These are phyloP conservation scores for Penicillium polonicum DNA, from an alignment of 2,329 filamentous ascomycete genomes.

Conservation along the genomic window DNA sequence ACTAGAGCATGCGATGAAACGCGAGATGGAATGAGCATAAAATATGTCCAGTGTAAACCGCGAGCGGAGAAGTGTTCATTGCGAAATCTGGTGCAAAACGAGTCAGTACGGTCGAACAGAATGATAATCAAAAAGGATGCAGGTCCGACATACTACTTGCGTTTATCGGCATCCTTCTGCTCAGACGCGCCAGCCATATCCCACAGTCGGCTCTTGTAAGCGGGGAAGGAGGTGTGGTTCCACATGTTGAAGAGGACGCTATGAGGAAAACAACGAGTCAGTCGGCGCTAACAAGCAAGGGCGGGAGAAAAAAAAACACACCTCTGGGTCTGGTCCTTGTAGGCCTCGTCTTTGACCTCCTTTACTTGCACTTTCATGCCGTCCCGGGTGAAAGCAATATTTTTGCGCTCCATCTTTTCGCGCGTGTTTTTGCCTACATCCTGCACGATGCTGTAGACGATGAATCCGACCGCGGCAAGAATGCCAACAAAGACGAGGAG, in stretches of 20 bases:
- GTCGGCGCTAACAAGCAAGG: neutral
- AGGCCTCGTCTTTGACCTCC: conserved; percentile 57
- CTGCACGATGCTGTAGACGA: conserved; percentile 58
- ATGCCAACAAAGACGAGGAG: conserved; percentile 55
- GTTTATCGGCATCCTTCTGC: conserved; percentile 25
- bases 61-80: neutral
- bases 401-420: conserved; percentile 63
- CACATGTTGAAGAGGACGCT: conserved; percentile 52
- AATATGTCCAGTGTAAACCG: neutral
- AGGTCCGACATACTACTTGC: conserved; percentile 24
- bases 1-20: neutral
- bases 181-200: conserved; percentile 29
- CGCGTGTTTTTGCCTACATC: conserved; percentile 58
- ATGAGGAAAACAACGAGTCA: neutral
- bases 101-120: neutral
- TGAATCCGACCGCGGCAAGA: conserved; percentile 55
- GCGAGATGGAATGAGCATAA: neutral
- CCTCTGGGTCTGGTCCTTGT: conserved; percentile 61
- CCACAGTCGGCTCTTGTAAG: conserved; percentile 48
- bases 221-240: conserved; percentile 49
- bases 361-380: conserved; percentile 62
- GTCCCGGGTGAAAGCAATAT: conserved; percentile 60
- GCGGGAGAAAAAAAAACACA: conserved; percentile 22
- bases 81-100: neutral
- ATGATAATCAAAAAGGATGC: neutral